Base-by-base conservation (phyloP, 768 basidiomycete genomes). In the Xerocomus potaroensis region DNA sequence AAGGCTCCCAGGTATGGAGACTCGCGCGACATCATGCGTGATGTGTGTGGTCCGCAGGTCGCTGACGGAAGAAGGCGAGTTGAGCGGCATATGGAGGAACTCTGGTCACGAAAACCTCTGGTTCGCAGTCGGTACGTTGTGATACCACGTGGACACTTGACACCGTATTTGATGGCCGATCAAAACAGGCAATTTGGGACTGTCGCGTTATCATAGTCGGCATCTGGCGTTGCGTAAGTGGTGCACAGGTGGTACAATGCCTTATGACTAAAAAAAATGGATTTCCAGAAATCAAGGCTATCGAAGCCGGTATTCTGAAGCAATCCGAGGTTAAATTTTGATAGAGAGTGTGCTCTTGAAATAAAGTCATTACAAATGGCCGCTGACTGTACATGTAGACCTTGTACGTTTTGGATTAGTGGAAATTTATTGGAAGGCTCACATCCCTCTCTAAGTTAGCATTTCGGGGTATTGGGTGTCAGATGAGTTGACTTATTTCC, bases 11-110 rank as follows among this genome's bases (percentile, higher is more conserved):
- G 80, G 6, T 72, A 75, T 36, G 76, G 76, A 14, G 72, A 78
- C 52, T 56, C 70, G 0, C 66, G 66, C 16, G 65, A 69, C 9
- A 64, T 69, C 18, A 59, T 79, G 41, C 65, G 63, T 31, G 61
- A 65, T 1, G 59, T 83, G 6, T 73, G 78, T 34, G 78, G 76
- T 1, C 66, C 74, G 10, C 66, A 74, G 26, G 56, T 78, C 3
- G 71, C 68, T 0, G 58, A 70, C 82, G 50, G 65, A 72, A 16
- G 81, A 89, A 65, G 81, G 83, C 0, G 83, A 87, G 58, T 57
- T 80, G 21, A 63, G 71, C 1, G 72, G 76, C 1, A 55, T 58
- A n/a, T 68, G 64, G 62, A 59, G 59, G 39, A 45, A 62, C 24
- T 63, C 51, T 30, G 66, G 67, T 12, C 59, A 69, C 30, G 62